These are phyloP conservation scores for Salix viminalis DNA, from an alignment of 345 rosid species.

Conservation along the genomic window DNA sequence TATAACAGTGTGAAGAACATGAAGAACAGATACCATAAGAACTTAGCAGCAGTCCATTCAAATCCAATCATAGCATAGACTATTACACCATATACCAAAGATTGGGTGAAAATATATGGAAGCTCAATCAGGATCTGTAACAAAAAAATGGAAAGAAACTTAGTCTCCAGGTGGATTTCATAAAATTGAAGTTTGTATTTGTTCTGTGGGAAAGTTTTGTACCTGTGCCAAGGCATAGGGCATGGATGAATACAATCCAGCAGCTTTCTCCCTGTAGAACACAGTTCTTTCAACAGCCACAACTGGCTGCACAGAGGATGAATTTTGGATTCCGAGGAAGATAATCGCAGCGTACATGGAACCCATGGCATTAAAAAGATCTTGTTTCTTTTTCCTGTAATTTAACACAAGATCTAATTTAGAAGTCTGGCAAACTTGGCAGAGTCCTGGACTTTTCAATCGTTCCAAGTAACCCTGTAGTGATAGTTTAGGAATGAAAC, in stretches of 20 bases:
- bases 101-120: conserved; percentile 45
- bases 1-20: conserved; percentile 56
- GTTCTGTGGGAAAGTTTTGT: neutral
- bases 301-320: conserved; percentile 52
- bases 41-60: conserved; percentile 51
- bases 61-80: conserved; percentile 69
- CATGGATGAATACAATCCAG: conserved; percentile 70
- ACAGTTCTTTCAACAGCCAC: conserved; percentile 67
- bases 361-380: conserved; percentile 65
- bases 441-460: neutral
- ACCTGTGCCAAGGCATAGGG: conserved; percentile 72
- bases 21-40: conserved; percentile 65
- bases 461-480: too few relatives aligned
- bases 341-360: conserved; percentile 60
- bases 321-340: conserved; percentile 62
- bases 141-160: neutral
- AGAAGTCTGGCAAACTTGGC: neutral
- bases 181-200: neutral
- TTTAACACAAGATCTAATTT: neutral
- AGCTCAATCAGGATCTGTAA: conserved; percentile 50
- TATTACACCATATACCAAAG: conserved; percentile 44
- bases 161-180: neutral
- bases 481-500: neutral
- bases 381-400: conserved; percentile 41
- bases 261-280: conserved; percentile 70